Evolutionary conservation across 129 eudicot genomes (phyloP), one percentile per base, ranked within the genome.

Genomic region (Chrysanthemum lavandulifolium): DNA sequence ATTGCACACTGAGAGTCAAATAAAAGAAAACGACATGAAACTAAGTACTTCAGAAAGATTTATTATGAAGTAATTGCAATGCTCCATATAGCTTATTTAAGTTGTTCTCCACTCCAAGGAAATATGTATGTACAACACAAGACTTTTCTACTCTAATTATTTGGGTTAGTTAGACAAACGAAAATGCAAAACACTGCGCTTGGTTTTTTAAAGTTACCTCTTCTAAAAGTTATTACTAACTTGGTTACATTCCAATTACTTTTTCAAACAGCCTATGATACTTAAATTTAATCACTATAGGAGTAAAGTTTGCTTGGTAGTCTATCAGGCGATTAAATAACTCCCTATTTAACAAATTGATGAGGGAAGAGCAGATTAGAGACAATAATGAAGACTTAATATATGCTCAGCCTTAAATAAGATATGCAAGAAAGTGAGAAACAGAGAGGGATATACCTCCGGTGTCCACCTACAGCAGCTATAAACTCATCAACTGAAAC

Each of bases 391-490:
- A 56, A 33, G 13, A 63, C 36, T 33, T 9, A 69, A 68, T n/a
- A 15, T 13, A 58, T 58, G 60, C 23, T 72, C 11, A 48, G 65
- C 10, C 5, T 53, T 4, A 47, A 53, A 40, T 27, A 61, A 60
- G 36, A 45, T 63, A 60, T 40, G 56, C 4, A 47, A 62, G 53
- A 40, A 65, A 40, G 16, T 40, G 47, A 40, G 47, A 40, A 40
- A 40, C 47, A 40, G 29, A 69, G 56, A 74, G 60, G 49, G 70
- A 31, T 75, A 55, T 84, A 74, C 98, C 93, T 90, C 10, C 81
- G 87, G 78, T 95, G 96, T 61, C 99, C 99, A 51, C 97, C 96
- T 63, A 84, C 68, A 65, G 93, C 89, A 78, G 97, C 89, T 69
- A 95, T 83, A 59, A 83, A 56, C 73, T 95, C 99, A 76, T 95